Base-by-base conservation (phyloP, 169 alveolate genomes). In the Plasmodium ovale region DNA sequence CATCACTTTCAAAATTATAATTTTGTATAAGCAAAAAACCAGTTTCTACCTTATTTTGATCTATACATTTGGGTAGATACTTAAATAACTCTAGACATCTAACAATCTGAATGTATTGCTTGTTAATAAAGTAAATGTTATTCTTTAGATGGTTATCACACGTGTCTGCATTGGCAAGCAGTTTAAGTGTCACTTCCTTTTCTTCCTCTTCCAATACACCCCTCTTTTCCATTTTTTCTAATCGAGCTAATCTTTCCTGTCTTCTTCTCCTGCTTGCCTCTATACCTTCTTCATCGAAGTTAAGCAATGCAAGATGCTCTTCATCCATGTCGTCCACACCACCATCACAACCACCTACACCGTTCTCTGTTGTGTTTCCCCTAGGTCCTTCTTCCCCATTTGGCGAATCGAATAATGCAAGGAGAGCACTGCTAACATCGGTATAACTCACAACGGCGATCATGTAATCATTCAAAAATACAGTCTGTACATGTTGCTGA, bases 401-500 rank as follows among this genome's bases (percentile, higher is more conserved):
- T 44, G 14, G 19, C 58, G 2, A 27, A 23, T 59, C 12, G 62
- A 33, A 14, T 31, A 74, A 2, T 7, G 19, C 12, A 10, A 23
- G 0, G 16, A 74, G 1, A 19, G 6, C 16, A 16, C 6, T 39
- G n/a, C 54, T 29, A 12, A 74, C 16, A 65, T 53, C 42, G 2
- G 51, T 35, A 25, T 44, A 82, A 16, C 51, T 82, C 0, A 65
- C 42, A 3, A 82, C 44, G 19, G 14, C 16, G 9, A 49, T 25
- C 1, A 67, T 29, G 37, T 31, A 21, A 12, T 65, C 67, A 1
- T 47, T 54, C 33, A 82, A 10, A 12, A 23, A n/a, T 5, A 82
- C 49, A 1, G 79, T n/a, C 27, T 82, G 90, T 7, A 82, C 69
- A 65, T 31, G 90, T 42, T 82, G 90, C 7, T 82, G 90, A 23